Evolutionary conservation across 768 basidiomycete species (phyloP), one percentile per base, ranked within the genome.

Genomic region (Amanita pseudoporphyria): DNA sequence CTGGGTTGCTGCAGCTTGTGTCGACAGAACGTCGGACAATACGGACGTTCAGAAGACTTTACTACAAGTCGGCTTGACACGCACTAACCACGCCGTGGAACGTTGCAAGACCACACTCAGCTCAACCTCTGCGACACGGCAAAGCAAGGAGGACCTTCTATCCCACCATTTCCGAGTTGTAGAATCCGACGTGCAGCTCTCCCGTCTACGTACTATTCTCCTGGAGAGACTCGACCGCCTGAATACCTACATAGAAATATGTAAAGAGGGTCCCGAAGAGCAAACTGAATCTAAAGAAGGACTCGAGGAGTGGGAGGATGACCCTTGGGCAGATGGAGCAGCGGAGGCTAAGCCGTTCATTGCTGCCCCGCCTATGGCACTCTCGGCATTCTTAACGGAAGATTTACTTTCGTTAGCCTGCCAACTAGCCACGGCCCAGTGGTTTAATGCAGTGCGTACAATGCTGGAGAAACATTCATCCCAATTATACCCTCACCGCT

Each of bases 1-100:
- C 7, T 92, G 88, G 87, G 82, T 81, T 13, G 75, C 74, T 32
- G 78, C 83, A n/a, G 86, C 87, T 2, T 84, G 79, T 56, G 67
- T 71, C 21, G 87, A 89, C 66, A 72, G 83, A 50, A 63, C 84
- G 21, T 66, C 84, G n/a, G 70, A 83, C 53, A 70, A 80, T 60
- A 65, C 72, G 18, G 62, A 61, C 47, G 63, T 78, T 12, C 81
- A 89, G 54, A 71, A 71, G 45, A 67, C 68, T 7, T 67, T 92
- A 24, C 69, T 90, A 21, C 68, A 78, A 32, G 62, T 81, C 22
- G 91, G 85, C 7, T 65, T 91, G 41, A 58, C 74, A 54, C 74
- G 86, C 56, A 84, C 82, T 6, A 60, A 67, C 31, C 52, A 60
- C 47, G 77, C 76, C 21, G 57, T 78, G 39, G 67, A 71, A 51